Conservation (phyloP, 2,329 filamentous ascomycete genomes). For the Xylaria sp. region DNA sequence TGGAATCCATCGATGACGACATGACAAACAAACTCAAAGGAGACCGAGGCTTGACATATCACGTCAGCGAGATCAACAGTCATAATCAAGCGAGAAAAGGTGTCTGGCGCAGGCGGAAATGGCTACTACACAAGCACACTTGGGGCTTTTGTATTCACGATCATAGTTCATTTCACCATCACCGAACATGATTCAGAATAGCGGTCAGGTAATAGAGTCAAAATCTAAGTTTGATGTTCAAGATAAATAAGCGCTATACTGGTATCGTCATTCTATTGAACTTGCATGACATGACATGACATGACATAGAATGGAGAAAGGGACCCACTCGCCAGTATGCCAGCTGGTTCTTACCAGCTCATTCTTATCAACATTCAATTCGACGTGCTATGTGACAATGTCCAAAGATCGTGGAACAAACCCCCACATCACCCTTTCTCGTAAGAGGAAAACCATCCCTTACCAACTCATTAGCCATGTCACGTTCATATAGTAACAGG, state of each 20-base stretch:
- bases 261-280: conserved; percentile 38
- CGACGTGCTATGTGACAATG: conserved; percentile 2
- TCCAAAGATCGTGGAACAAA: background rate
- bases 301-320: too few species aligned
- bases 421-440: background rate
- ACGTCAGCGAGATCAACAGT: background rate
- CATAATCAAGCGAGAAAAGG: background rate
- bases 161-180: background rate
- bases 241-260: conserved; percentile 29
- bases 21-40: background rate
- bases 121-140: too few species aligned
- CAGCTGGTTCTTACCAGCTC: background rate
- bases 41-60: background rate
- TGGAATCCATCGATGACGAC: too few species aligned
- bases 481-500: background rate
- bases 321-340: background rate
- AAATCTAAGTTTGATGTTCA: background rate
- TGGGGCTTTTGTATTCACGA: too few species aligned
- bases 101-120: too few species aligned
- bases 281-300: background rate
- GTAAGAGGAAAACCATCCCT: background rate
- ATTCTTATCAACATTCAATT: conserved; percentile 14
- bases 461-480: conserved; percentile 12
- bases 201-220: background rate
- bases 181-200: background rate